Conservation (phyloP, 2,329 filamentous ascomycete genomes). For the Ceratocystis eucalypticola region DNA sequence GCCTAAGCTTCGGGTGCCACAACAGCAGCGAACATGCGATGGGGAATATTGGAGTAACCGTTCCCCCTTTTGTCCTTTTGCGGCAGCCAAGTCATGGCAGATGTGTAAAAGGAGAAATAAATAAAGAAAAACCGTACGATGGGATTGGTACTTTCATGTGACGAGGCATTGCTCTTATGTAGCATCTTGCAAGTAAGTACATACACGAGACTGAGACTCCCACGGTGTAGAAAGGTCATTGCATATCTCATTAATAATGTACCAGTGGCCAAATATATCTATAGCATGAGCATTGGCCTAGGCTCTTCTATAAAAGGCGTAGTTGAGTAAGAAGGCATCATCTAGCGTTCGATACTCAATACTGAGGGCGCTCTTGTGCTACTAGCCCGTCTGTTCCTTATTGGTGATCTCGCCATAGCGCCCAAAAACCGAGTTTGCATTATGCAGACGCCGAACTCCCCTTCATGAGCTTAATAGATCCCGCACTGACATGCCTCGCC, state of each 20-base stretch:
- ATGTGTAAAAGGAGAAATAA: neutral
- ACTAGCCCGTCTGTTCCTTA: neutral
- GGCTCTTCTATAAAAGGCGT: neutral
- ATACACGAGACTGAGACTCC: neutral
- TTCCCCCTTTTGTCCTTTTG: neutral
- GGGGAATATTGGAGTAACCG: neutral
- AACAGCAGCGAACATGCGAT: conserved; percentile 1
- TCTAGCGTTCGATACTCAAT: neutral
- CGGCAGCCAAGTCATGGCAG: neutral
- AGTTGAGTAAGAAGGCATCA: neutral
- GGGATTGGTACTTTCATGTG: neutral
- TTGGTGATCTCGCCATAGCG: too few species aligned
- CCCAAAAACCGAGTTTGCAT: too few species aligned
- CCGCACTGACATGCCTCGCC: conserved; percentile 40
- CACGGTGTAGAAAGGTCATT: neutral
- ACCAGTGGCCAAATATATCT: neutral
- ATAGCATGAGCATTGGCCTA: neutral
- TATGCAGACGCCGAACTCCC: neutral
- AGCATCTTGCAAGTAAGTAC: neutral
- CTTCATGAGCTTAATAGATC: conserved; percentile 34
- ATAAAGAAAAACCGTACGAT: neutral
- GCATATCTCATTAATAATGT: neutral
- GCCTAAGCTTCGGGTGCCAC: neutral
- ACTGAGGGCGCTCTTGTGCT: neutral
- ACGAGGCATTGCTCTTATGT: neutral